These are phyloP conservation scores for Globisporangium yorkense DNA, from an alignment of 352 stramenopile genomes.

Conservation along the genomic window DNA sequence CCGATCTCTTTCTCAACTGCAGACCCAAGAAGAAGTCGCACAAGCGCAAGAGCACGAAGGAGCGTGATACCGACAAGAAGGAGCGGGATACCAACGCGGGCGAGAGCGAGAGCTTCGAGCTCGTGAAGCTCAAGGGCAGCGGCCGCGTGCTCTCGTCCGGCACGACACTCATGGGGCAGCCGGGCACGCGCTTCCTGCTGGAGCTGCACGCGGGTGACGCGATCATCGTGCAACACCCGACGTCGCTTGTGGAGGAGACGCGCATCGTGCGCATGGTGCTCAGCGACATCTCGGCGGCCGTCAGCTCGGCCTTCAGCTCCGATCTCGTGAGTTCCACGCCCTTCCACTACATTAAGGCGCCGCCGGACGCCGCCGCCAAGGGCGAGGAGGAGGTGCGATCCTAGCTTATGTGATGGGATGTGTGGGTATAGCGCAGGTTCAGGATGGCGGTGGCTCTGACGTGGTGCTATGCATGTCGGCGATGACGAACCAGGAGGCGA, in stretches of 20 bases:
- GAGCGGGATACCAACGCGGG: constrained; percentile 13
- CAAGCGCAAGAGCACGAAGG: constrained; percentile 34
- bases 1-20: not conserved
- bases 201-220: constrained; percentile 80
- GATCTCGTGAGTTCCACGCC: constrained; percentile 85
- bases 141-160: constrained; percentile 82
- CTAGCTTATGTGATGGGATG: not conserved
- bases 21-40: constrained; percentile 44
- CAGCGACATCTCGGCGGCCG: constrained; percentile 76
- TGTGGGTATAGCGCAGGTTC: no score
- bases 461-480: no score
- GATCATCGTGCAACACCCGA: constrained; percentile 87
- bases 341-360: constrained; percentile 88
- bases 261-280: constrained; percentile 90
- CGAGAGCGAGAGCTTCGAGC: constrained; percentile 41
- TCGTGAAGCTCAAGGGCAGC: constrained; percentile 71
- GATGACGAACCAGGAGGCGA: constrained; percentile 17
- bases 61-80: constrained; percentile 25
- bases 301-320: constrained; percentile 86
- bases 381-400: constrained; percentile 26
- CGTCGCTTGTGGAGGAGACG: constrained; percentile 77
- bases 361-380: constrained; percentile 47
- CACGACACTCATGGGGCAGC: constrained; percentile 84
- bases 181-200: constrained; percentile 77
- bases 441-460: no score